Percentiles rank a stretch among this genome's conserved stretches.
These are phyloP conservation scores for Ulota crispa DNA, from an alignment of 225 moss, liverwort and hornwort genomes.

Conservation along the genomic window DNA sequence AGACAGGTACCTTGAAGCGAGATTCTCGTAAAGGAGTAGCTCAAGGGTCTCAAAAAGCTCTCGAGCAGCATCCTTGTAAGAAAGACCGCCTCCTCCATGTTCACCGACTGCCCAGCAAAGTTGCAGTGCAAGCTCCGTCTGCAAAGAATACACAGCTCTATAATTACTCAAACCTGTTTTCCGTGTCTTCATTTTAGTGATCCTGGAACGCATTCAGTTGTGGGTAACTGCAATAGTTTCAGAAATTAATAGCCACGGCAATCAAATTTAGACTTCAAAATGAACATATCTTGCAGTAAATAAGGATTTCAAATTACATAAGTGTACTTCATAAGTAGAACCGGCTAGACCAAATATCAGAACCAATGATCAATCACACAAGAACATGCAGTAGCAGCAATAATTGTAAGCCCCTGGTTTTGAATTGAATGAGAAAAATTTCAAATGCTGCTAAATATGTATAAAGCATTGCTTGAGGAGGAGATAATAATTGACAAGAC, in stretches of 20 bases:
- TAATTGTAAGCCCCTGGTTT: not conserved
- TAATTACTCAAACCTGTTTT: not conserved
- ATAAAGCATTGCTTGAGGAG: not conserved
- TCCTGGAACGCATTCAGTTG: not conserved
- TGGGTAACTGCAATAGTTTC: not conserved
- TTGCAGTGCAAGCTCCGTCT: constrained; percentile 92
- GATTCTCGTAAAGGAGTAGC: constrained; percentile 92
- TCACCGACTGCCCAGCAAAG: constrained; percentile 98
- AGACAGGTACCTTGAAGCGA: constrained; percentile 74
- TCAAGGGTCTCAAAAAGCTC: constrained; percentile 98
- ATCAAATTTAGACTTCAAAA: not conserved
- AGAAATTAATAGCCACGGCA: not conserved
- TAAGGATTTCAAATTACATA: not conserved
- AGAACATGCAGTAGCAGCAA: not conserved
- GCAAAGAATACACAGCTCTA: constrained; percentile 22
- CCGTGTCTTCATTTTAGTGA: not conserved
- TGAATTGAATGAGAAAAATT: not conserved
- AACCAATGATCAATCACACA: not conserved
- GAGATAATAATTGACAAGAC: too few relatives aligned
- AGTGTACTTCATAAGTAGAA: not conserved
- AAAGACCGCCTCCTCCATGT: constrained; percentile 86
- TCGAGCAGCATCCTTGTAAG: constrained; percentile 79
- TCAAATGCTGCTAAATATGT: not conserved
- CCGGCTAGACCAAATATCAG: not conserved
- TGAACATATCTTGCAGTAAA: not conserved